A percentile compares a stretch with the other conserved stretches of the same genome.
Conservation (phyloP, 768 basidiomycete species). For the Phylloporus rhodoxanthus region DNA sequence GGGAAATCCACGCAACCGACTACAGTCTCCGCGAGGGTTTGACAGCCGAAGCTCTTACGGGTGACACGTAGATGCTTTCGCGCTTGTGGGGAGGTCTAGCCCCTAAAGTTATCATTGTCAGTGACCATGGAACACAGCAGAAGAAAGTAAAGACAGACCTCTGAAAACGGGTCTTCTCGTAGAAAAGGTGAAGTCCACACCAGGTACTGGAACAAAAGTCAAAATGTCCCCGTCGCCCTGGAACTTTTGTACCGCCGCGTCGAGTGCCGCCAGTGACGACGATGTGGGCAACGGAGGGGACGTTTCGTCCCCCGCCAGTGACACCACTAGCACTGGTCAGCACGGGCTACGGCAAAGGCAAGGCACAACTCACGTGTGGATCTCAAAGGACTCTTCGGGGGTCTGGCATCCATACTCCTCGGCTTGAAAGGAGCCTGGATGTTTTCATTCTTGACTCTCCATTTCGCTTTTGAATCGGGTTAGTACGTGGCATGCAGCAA, state of each 20-base stretch:
- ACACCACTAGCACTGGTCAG: slow-evolving; percentile 1
- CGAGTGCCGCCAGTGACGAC: background rate
- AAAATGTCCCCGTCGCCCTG: background rate
- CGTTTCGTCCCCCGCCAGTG: background rate
- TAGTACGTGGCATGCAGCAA: background rate
- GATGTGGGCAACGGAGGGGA: background rate
- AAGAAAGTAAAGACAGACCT: slow-evolving; percentile 3
- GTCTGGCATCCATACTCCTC: background rate
- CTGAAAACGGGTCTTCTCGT: background rate
- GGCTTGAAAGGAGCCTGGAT: background rate
- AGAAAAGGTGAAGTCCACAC: slow-evolving; percentile 3
- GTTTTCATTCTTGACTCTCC: background rate
- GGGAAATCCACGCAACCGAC: background rate
- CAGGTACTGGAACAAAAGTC: background rate
- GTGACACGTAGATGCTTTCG: slow-evolving; percentile 9
- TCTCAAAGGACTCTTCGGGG: background rate
- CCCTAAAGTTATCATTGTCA: slow-evolving; percentile 6
- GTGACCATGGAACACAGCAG: background rate
- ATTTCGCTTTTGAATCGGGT: background rate
- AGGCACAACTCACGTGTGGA: slow-evolving; percentile 9
- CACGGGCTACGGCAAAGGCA: background rate
- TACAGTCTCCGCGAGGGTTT: slow-evolving; percentile 21
- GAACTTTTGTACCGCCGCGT: background rate
- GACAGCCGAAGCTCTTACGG: background rate
- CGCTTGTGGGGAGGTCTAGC: background rate